These are phyloP conservation scores for Pyricularia grisea DNA, from an alignment of 2,329 filamentous ascomycete species.

Conservation along the genomic window DNA sequence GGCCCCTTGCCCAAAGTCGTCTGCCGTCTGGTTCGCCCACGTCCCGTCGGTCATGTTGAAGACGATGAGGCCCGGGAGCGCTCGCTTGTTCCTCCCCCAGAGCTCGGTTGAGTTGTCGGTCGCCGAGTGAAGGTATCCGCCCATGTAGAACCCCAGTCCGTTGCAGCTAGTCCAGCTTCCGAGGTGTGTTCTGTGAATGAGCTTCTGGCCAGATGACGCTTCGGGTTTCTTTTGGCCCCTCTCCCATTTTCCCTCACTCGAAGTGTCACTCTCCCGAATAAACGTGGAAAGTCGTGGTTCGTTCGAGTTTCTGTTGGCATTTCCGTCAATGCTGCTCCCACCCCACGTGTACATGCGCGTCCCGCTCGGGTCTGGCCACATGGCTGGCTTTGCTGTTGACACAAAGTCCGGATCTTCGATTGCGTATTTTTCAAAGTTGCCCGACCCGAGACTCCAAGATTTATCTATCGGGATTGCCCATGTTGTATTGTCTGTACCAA, in stretches of 20 bases:
- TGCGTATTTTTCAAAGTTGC: neutral
- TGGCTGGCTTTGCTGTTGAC: neutral
- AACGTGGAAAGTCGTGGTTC: neutral
- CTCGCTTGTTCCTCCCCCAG: neutral
- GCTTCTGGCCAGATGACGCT: neutral
- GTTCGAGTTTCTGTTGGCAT: neutral
- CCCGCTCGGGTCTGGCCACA: neutral
- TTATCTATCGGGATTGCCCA: neutral
- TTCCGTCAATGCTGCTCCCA: neutral
- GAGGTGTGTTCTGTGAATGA: neutral
- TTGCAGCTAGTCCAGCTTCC: neutral
- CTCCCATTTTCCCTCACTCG: neutral
- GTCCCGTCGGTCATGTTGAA: neutral
- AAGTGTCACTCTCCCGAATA: neutral
- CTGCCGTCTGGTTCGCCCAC: slow-evolving; percentile 3
- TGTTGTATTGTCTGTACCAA: neutral
- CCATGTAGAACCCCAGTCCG: neutral
- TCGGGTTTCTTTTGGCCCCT: neutral
- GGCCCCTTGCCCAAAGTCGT: neutral
- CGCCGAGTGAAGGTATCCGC: neutral
- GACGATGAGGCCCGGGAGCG: neutral
- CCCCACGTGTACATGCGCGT: neutral
- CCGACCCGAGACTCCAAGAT: neutral
- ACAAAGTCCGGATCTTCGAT: neutral
- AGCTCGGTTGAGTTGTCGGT: neutral